Percentiles rank a stretch among this genome's conserved stretches.
Conservation (phyloP, 805 yeast species). For the Saitoella complicata region DNA sequence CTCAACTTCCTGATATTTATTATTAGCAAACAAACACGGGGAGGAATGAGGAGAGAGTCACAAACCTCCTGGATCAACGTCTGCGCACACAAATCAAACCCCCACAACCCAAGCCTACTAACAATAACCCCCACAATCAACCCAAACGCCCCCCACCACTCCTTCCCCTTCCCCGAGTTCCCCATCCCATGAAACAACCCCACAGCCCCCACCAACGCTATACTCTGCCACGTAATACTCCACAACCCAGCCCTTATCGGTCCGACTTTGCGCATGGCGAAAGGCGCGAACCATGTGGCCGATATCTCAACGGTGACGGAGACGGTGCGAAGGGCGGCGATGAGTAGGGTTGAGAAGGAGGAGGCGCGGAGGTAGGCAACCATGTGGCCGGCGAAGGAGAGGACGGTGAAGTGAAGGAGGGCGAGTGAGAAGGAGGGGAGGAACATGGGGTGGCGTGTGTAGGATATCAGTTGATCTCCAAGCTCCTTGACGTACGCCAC, state of each 20-base stretch:
- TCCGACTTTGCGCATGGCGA: slow-evolving; percentile 14
- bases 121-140: slow-evolving; percentile 18
- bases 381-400: slow-evolving; percentile 25
- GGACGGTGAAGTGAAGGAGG: slow-evolving; percentile 23
- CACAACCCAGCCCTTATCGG: slow-evolving; percentile 20
- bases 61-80: slow-evolving; percentile 20
- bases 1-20: slow-evolving; percentile 11
- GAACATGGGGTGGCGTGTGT: slow-evolving; percentile 17
- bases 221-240: slow-evolving; percentile 20
- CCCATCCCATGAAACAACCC: not conserved
- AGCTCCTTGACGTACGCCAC: no score
- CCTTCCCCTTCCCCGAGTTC: not conserved
- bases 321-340: slow-evolving; percentile 22
- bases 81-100: slow-evolving; percentile 25
- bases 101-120: slow-evolving; percentile 28
- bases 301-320: slow-evolving; percentile 23
- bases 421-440: slow-evolving; percentile 21
- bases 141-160: slow-evolving; percentile 6
- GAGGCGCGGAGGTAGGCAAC: slow-evolving; percentile 22
- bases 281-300: slow-evolving; percentile 22
- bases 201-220: slow-evolving; percentile 18
- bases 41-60: no score
- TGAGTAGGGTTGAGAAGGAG: slow-evolving; percentile 18
- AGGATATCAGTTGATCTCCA: slow-evolving; percentile 8
- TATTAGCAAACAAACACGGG: no score